Conservation (phyloP, 179 eudicot genomes). For the Carnegiea gigantea region DNA sequence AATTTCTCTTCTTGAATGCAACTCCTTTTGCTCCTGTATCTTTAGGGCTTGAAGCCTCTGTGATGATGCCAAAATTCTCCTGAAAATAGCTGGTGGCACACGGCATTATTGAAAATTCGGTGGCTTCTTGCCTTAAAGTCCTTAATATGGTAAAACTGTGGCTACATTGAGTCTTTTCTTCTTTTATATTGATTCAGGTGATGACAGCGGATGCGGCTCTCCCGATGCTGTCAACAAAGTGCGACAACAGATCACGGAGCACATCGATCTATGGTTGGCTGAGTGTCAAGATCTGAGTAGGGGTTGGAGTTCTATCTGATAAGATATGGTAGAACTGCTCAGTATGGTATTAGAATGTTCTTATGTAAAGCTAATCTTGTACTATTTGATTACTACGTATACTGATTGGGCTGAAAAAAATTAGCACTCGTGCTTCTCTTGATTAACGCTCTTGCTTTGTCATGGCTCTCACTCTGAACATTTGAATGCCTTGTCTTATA, state of each 20-base stretch:
- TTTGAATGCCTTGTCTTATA: not conserved
- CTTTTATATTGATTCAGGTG: slow-evolving; percentile 41
- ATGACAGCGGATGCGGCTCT: slow-evolving; percentile 67
- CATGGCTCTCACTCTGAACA: not conserved
- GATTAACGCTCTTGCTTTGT: not conserved
- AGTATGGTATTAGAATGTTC: not conserved
- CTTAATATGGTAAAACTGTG: not conserved
- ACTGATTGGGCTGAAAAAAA: not conserved
- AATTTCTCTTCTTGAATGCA: no score
- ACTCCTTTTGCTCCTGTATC: no score
- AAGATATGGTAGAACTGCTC: not conserved
- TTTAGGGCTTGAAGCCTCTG: no score
- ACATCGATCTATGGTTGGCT: slow-evolving; percentile 90
- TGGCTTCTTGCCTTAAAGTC: no score
- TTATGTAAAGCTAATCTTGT: not conserved
- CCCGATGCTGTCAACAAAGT: slow-evolving; percentile 88
- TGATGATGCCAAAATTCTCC: no score
- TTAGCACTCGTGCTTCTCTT: not conserved
- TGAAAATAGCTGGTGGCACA: no score
- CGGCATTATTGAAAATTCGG: no score
- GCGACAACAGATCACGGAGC: slow-evolving; percentile 65
- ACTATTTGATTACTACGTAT: not conserved
- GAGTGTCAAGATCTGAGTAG: slow-evolving; percentile 58
- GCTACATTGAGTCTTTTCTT: not conserved
- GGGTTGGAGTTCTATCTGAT: slow-evolving; percentile 53